A percentile compares a stretch with the other conserved stretches of the same genome.
phyloP scores from a whole-genome alignment of 768 basidiomycete species.

The Calocybe cyanea region DNA sequence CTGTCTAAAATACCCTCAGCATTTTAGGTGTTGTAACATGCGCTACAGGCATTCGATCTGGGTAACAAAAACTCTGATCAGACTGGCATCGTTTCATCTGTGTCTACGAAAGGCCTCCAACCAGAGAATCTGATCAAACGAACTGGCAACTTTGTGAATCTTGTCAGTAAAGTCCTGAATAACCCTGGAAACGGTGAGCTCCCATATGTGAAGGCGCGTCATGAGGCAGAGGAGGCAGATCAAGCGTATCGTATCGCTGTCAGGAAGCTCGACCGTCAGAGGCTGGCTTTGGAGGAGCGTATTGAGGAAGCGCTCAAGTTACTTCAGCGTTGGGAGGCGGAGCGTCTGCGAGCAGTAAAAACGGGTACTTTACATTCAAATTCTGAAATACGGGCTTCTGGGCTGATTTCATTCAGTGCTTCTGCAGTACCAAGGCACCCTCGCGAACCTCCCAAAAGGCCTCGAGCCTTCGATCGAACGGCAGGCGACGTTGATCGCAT shows the following conservation, averaged over 20 bases:
- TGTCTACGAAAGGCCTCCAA: slow-evolving; percentile 23
- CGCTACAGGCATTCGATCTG: slow-evolving; percentile 56
- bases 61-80: slow-evolving; percentile 30
- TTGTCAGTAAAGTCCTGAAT: slow-evolving; percentile 70
- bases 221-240: slow-evolving; percentile 81
- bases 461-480: slow-evolving; percentile 63
- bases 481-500: slow-evolving; percentile 70
- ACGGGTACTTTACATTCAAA: slow-evolving; percentile 47
- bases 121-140: slow-evolving; percentile 61
- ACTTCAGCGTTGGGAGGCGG: slow-evolving; percentile 83
- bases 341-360: slow-evolving; percentile 80
- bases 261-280: slow-evolving; percentile 78
- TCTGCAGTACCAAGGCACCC: slow-evolving; percentile 81
- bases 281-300: slow-evolving; percentile 82
- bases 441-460: slow-evolving; percentile 67
- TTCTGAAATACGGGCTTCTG: too few relatives aligned
- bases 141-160: slow-evolving; percentile 63
- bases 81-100: slow-evolving; percentile 16
- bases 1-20: slow-evolving; percentile 9
- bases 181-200: slow-evolving; percentile 54
- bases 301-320: slow-evolving; percentile 79
- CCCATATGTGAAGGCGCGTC: slow-evolving; percentile 61
- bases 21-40: not conserved
- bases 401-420: too few relatives aligned
- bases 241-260: slow-evolving; percentile 74